Evolutionary conservation across 176 grass and related monocot genomes (phyloP).

Genomic region (Oryza meridionalis): DNA sequence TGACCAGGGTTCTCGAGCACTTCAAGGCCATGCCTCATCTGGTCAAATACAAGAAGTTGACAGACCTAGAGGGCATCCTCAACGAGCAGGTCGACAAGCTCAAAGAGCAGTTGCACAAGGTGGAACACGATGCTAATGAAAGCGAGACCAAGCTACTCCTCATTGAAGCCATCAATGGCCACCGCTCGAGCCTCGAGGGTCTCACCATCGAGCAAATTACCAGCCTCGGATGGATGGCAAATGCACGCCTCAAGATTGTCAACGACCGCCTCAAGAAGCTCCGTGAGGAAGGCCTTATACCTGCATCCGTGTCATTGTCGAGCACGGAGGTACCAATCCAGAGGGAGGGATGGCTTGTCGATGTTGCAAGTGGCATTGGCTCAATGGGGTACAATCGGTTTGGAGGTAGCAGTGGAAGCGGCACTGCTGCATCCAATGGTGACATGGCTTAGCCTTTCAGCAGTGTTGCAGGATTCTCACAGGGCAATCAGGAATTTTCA

Average conservation of each 20-base stretch:
- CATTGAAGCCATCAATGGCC: constrained; percentile 27
- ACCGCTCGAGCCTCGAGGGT: background rate
- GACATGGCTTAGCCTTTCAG: background rate
- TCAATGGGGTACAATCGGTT: background rate
- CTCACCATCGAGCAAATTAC: constrained; percentile 22
- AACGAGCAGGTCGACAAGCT: constrained; percentile 37
- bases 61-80: constrained; percentile 48
- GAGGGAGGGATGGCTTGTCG: background rate
- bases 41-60: constrained; percentile 38
- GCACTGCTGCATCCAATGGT: background rate
- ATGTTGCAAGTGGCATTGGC: constrained; percentile 2
- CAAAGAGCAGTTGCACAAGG: constrained; percentile 43
- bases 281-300: background rate
- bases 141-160: constrained; percentile 36
- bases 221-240: background rate
- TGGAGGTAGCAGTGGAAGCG: background rate
- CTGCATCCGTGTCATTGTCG: background rate
- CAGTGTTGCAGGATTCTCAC: background rate
- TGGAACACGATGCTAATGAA: constrained; percentile 21
- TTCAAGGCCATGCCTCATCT: constrained; percentile 46
- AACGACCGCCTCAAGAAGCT: background rate
- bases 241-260: background rate
- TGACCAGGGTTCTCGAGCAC: background rate
- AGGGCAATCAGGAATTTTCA: background rate
- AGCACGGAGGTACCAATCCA: background rate